Evolutionary conservation across 805 yeast genomes (phyloP), one percentile per base, ranked within the genome.

Genomic region (Kazachstania psychrophila): DNA sequence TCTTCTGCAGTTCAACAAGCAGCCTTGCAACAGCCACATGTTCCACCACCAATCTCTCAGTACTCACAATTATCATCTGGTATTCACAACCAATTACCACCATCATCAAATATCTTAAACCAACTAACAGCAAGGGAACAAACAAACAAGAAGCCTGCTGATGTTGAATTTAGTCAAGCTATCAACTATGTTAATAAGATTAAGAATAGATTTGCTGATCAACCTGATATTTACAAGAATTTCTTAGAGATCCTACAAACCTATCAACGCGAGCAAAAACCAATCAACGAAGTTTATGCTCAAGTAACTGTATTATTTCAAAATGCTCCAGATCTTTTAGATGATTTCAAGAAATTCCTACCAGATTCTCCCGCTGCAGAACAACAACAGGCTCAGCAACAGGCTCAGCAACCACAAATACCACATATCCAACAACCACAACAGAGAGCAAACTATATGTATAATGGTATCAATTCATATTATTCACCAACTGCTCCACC

Each of bases 161-260:
- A 94, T 33, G 89, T 87, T 13, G 97, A 92, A 63, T 89, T 92
- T 67, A 88, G 89, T 58, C 96, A 92, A 58, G 98, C 98, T 14
- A 92, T 92, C 45, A 81, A 80, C 48, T 92, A 92, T 53, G 99
- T 92, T 42, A 92, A 92, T 66, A 87, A 88, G 62, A 92, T 92
- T 56, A 94, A 94, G 59, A 88, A 87, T 38, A 73, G 97, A 44
- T 92, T 87, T 59, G 82, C 94, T 15, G 74, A 78, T 52, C 95
- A 88, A 59, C 98, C 98, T 1, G 96, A 89, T 52, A 86, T 88
- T 40, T 92, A 92, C 67, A 92, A 92, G 62, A 87, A 79, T 49
- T 92, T 92, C 49, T 67, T 94, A 61, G 98, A 92, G 58, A 92
- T 89, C 40, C 66, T 92, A 49, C 98, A 92, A 60, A 89, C 96